A percentile compares a stretch with the other conserved stretches of the same genome.
Evolutionary conservation across 2,329 filamentous ascomycete genomes (phyloP).

Genomic region (Cryoendolithus antarcticus): DNA sequence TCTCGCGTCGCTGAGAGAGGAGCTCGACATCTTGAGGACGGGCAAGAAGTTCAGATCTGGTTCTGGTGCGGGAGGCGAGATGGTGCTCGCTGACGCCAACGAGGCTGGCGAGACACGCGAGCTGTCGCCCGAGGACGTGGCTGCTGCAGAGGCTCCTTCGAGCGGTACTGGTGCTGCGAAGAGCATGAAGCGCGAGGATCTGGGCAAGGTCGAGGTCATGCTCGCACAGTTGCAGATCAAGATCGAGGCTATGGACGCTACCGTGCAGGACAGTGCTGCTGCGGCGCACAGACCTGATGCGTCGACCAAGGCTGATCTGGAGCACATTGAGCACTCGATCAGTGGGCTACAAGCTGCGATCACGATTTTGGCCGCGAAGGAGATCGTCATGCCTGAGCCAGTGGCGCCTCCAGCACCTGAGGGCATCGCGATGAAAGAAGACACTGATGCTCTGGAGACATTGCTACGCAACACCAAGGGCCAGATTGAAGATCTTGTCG

Average conservation of each 20-base stretch:
- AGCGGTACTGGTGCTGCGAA: slow-evolving; percentile 22
- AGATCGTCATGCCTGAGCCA: slow-evolving; percentile 15
- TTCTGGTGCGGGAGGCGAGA: slow-evolving; percentile 25
- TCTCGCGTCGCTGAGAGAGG: slow-evolving; percentile 59
- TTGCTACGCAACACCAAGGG: slow-evolving; percentile 82
- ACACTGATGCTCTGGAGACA: slow-evolving; percentile 82
- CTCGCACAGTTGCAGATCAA: slow-evolving; percentile 74
- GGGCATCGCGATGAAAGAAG: slow-evolving; percentile 59
- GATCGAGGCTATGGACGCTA: slow-evolving; percentile 61
- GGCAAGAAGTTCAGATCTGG: slow-evolving; percentile 16
- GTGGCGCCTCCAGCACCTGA: slow-evolving; percentile 20
- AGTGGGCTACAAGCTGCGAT: slow-evolving; percentile 49
- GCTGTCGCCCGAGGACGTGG: slow-evolving; percentile 30
- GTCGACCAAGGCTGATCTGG: slow-evolving; percentile 43
- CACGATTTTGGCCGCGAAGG: slow-evolving; percentile 36
- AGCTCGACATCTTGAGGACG: slow-evolving; percentile 68
- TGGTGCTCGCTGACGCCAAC: slow-evolving; percentile 44
- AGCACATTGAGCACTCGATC: slow-evolving; percentile 32
- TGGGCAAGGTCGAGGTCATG: slow-evolving; percentile 74
- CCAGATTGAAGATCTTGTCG: slow-evolving; percentile 65
- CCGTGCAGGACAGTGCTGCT: slow-evolving; percentile 35
- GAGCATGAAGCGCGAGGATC: slow-evolving; percentile 56
- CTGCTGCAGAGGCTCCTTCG: slow-evolving; percentile 9
- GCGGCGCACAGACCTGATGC: slow-evolving; percentile 20
- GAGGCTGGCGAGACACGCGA: slow-evolving; percentile 29